Conservation (phyloP, 2,329 filamentous ascomycete genomes). For the Colletotrichum sp. region DNA sequence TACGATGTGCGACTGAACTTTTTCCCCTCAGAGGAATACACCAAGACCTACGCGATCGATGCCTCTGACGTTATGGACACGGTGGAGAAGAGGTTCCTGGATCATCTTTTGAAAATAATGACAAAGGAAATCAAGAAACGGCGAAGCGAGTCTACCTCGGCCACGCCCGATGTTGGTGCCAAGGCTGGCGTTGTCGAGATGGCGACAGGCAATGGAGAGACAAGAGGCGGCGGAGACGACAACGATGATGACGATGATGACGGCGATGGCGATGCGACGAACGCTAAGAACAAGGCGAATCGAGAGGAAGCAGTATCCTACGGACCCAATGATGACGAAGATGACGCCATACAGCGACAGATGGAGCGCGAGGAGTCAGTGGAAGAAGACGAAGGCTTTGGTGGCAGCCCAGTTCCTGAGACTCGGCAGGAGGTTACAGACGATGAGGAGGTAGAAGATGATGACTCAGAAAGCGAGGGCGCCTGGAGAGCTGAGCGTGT, state of each 20-base stretch:
- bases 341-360: slow-evolving; percentile 72
- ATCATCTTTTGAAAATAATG: slow-evolving; percentile 71
- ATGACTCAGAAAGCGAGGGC: slow-evolving; percentile 35
- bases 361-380: slow-evolving; percentile 62
- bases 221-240: slow-evolving; percentile 51
- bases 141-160: slow-evolving; percentile 65
- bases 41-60: slow-evolving; percentile 81
- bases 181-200: slow-evolving; percentile 58
- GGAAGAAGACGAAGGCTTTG: slow-evolving; percentile 56
- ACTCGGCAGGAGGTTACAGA: slow-evolving; percentile 19
- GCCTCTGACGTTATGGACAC: slow-evolving; percentile 77
- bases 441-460: slow-evolving; percentile 46
- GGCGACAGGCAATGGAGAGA: slow-evolving; percentile 42
- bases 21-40: slow-evolving; percentile 85
- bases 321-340: slow-evolving; percentile 90
- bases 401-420: slow-evolving; percentile 49
- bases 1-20: slow-evolving; percentile 84
- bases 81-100: slow-evolving; percentile 81
- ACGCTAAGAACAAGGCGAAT: slow-evolving; percentile 76
- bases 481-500: slow-evolving; percentile 63
- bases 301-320: slow-evolving; percentile 85
- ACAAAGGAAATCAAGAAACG: slow-evolving; percentile 86
- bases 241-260: slow-evolving; percentile 74
- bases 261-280: slow-evolving; percentile 79
- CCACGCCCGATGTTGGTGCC: slow-evolving; percentile 74